Percentiles rank a stretch among this genome's conserved stretches.
Evolutionary conservation across 345 rosid genomes (phyloP).

Genomic region (Balakata baccata): DNA sequence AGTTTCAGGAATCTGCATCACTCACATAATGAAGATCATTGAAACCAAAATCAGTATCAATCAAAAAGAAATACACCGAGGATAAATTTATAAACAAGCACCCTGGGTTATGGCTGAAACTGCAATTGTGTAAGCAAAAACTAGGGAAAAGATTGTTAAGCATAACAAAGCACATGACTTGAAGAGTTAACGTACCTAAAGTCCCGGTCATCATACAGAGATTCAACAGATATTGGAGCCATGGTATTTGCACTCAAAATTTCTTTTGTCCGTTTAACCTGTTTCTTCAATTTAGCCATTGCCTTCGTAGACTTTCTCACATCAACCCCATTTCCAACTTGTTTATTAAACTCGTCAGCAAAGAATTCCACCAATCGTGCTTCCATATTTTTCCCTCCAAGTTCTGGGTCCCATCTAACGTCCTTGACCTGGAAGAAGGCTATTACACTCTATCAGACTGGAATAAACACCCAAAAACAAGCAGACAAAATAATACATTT

Average conservation of each 20-base stretch:
- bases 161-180: not conserved
- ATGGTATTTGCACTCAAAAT: conserved; percentile 86
- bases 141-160: not conserved
- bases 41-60: not conserved
- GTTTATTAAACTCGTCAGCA: conserved; percentile 93
- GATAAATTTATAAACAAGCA: conserved; percentile 7
- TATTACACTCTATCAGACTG: not conserved
- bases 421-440: conserved; percentile 71
- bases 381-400: conserved; percentile 95
- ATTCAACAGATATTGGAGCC: conserved; percentile 94
- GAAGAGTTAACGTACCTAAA: conserved; percentile 57
- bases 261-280: conserved; percentile 97
- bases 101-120: not conserved
- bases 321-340: conserved; percentile 73
- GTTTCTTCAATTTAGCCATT: conserved; percentile 98
- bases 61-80: not conserved
- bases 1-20: not conserved
- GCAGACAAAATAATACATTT: not conserved
- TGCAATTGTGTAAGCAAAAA: not conserved
- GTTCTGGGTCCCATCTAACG: conserved; percentile 93
- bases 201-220: conserved; percentile 85
- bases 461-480: conserved; percentile 4
- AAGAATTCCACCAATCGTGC: conserved; percentile 76
- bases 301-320: conserved; percentile 90
- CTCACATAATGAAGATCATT: not conserved